Base-by-base conservation (phyloP, 2,329 filamentous ascomycete species). In the Knufia fluminis region DNA sequence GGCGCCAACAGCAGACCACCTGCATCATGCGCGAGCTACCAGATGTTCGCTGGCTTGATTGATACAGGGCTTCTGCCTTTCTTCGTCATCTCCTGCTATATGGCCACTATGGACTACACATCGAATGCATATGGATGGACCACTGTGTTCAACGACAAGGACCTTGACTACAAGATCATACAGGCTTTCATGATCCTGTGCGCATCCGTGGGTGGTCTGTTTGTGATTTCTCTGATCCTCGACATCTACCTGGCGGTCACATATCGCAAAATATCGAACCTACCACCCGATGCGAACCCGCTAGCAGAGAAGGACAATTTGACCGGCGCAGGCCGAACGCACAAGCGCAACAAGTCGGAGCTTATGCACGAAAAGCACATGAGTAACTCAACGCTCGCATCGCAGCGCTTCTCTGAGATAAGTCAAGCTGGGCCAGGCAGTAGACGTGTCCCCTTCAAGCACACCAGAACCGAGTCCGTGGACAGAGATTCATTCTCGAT, bases 231-330 rank as follows among this genome's bases (percentile, higher is more conserved):
- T 1, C 66, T 92, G 1, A 66, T 72, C 16, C 71, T 94, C 31
- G 86, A 86, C 3, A 63, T 86, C 26, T 96, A 85, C 68, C 73
- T 97, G 22, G 80, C 81, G 14, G 64, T 86, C 46, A 78, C 85
- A 58, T 97, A 96, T 78, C 79, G 83, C 35, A 84, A 85, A 61
- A 96, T 97, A 60, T 75, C 82, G 3, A 73, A 76, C 17, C 76
- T 96, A 64, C 91, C 91, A 4, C 90, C 91, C 7, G 91, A 97
- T 62, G 88, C 95, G 85, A 97, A 97, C 64, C 91, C 91, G 1
- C 74, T 97, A 12, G 90, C 96, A 64, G 45, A 52, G 10, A 39
- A 40, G 35, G 80, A 86, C 57, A 83, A 91, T 60, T 71, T 94
- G 51, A 96, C 89, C 1, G 33, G 33, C n/a, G 82, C 86, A 50